phyloP scores from a whole-genome alignment of 2,329 filamentous ascomycete genomes.

The Escovopsis sp. region DNA sequence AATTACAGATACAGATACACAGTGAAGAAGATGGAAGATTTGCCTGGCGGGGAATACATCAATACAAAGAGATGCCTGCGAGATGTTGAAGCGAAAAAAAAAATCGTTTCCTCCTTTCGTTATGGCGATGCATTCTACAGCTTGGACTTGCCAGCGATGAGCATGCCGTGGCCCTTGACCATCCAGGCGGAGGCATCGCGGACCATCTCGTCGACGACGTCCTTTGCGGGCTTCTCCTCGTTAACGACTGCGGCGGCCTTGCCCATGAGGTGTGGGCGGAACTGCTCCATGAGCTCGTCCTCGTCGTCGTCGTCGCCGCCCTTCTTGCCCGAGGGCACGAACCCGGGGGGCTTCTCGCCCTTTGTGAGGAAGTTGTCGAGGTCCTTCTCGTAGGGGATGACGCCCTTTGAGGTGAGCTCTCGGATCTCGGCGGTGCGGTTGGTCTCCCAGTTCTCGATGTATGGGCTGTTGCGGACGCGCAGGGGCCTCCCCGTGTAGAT shows the following conservation, averaged over 20 bases:
- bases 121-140: conserved; percentile 32
- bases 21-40: conserved; percentile 1
- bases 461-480: conserved; percentile 83
- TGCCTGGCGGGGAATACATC: no score
- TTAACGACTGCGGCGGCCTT: conserved; percentile 90
- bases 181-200: conserved; percentile 60
- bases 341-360: conserved; percentile 43
- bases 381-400: conserved; percentile 88
- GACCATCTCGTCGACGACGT: conserved; percentile 88
- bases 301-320: conserved; percentile 38
- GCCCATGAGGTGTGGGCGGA: conserved; percentile 86
- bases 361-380: conserved; percentile 62
- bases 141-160: conserved; percentile 38
- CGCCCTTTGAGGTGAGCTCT: conserved; percentile 73
- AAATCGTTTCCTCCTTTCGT: background rate
- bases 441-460: conserved; percentile 92
- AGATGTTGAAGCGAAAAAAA: no score
- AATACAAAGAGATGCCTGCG: no score
- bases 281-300: conserved; percentile 84
- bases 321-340: conserved; percentile 44
- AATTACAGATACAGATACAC: no score
- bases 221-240: conserved; percentile 83
- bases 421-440: conserved; percentile 86
- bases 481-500: conserved; percentile 97
- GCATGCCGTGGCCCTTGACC: conserved; percentile 50